Evolutionary conservation across 345 rosid genomes (phyloP).

Genomic region (Sapria himalayana): DNA sequence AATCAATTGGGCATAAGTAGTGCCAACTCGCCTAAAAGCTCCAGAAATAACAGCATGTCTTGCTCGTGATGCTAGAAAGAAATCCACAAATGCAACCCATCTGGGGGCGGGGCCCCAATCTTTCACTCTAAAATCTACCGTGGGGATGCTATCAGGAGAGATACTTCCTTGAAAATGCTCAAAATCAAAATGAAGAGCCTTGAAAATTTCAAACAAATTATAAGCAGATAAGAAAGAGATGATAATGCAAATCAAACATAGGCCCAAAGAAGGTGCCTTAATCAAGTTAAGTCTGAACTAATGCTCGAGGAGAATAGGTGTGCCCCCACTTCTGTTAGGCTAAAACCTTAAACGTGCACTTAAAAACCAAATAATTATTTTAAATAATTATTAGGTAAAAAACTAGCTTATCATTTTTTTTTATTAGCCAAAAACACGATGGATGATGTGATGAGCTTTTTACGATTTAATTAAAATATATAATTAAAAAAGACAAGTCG

Average conservation of each 20-base stretch:
- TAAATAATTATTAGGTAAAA: too few relatives aligned
- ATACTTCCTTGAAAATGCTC: slow-evolving; percentile 44
- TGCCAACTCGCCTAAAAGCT: slow-evolving; percentile 80
- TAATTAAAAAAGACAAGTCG: too few relatives aligned
- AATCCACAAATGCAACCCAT: slow-evolving; percentile 98
- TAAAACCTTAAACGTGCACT: too few relatives aligned
- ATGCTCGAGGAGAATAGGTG: too few relatives aligned
- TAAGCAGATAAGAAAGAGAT: background rate
- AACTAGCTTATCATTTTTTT: too few relatives aligned
- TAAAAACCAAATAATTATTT: too few relatives aligned
- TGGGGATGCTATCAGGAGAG: slow-evolving; percentile 16
- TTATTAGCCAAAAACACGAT: too few relatives aligned
- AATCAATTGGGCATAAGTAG: slow-evolving; percentile 79
- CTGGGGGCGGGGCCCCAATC: slow-evolving; percentile 99
- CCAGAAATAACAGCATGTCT: slow-evolving; percentile 61
- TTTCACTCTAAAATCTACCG: slow-evolving; percentile 47
- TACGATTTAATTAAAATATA: too few relatives aligned
- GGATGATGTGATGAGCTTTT: too few relatives aligned
- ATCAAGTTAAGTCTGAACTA: slow-evolving; percentile 3
- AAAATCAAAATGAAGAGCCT: slow-evolving; percentile 79
- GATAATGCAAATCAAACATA: background rate
- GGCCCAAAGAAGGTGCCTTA: background rate
- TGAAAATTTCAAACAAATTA: slow-evolving; percentile 9
- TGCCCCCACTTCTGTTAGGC: too few relatives aligned
- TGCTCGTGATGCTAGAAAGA: slow-evolving; percentile 83